Conservation (phyloP, 768 basidiomycete genomes). For the Pleurotus citrinopileatus region DNA sequence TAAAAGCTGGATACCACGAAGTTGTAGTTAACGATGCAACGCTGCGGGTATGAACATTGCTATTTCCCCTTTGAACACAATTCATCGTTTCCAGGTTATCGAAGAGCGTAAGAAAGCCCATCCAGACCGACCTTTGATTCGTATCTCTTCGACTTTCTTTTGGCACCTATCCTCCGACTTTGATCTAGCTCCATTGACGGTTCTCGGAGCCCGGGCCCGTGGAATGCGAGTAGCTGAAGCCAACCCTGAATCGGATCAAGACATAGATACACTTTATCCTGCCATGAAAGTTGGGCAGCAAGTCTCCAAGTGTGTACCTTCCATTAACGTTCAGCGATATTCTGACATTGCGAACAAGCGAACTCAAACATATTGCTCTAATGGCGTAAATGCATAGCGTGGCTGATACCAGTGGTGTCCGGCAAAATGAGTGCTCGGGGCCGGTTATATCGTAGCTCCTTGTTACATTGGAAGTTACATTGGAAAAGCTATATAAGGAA, state of each 20-base stretch:
- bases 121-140: constrained; percentile 81
- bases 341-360: constrained; percentile 40
- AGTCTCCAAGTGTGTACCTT: constrained; percentile 65
- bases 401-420: no score
- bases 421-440: no score
- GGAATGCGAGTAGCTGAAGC: constrained; percentile 37
- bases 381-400: constrained; percentile 67
- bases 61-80: no score
- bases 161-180: constrained; percentile 90
- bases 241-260: constrained; percentile 35
- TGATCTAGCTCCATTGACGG: constrained; percentile 65
- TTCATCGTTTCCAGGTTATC: no score
- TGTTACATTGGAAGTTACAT: no score
- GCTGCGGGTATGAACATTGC: constrained; percentile 47
- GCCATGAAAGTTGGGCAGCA: constrained; percentile 89
- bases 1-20: constrained; percentile 94
- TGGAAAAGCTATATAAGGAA: no score
- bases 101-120: constrained; percentile 51
- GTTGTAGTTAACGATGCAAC: constrained; percentile 88
- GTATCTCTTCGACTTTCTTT: constrained; percentile 97
- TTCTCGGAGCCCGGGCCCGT: constrained; percentile 46
- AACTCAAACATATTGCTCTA: constrained; percentile 77
- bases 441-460: no score
- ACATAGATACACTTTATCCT: constrained; percentile 48
- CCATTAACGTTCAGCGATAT: constrained; percentile 5